Conservation (phyloP, 257 asterid species). For the Solanum etuberosum region DNA sequence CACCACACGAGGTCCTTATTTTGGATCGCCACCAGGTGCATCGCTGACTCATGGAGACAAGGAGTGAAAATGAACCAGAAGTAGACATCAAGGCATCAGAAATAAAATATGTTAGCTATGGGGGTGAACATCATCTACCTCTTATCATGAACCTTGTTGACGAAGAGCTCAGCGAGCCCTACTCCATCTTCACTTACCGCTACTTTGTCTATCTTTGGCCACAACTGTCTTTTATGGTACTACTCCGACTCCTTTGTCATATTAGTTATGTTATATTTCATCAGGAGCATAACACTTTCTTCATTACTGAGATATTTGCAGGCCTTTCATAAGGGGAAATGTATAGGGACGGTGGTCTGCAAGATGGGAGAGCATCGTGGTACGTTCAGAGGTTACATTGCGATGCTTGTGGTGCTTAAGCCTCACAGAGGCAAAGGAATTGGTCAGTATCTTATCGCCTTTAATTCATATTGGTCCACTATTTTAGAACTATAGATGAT, state of each 20-base stretch:
- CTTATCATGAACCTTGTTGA: conserved; percentile 92
- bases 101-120: conserved; percentile 65
- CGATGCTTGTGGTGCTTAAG: conserved; percentile 89
- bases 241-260: conserved; percentile 1
- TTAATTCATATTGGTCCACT: background rate
- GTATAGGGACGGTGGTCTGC: conserved; percentile 93
- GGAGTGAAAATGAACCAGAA: conserved; percentile 17
- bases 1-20: background rate
- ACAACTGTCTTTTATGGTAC: conserved; percentile 70
- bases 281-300: background rate
- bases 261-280: background rate
- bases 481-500: background rate
- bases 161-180: conserved; percentile 92
- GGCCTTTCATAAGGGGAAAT: conserved; percentile 83
- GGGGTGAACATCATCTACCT: conserved; percentile 98
- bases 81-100: conserved; percentile 25
- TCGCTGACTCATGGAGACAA: conserved; percentile 1
- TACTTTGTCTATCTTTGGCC: conserved; percentile 99
- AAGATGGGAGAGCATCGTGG: conserved; percentile 96
- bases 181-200: conserved; percentile 94
- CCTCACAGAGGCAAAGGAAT: conserved; percentile 85
- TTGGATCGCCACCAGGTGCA: background rate
- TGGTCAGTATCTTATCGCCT: conserved; percentile 27
- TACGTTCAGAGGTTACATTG: conserved; percentile 84
- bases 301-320: conserved; percentile 6